Conservation (phyloP, 768 basidiomycete genomes). For the Gyrodon lividus region DNA sequence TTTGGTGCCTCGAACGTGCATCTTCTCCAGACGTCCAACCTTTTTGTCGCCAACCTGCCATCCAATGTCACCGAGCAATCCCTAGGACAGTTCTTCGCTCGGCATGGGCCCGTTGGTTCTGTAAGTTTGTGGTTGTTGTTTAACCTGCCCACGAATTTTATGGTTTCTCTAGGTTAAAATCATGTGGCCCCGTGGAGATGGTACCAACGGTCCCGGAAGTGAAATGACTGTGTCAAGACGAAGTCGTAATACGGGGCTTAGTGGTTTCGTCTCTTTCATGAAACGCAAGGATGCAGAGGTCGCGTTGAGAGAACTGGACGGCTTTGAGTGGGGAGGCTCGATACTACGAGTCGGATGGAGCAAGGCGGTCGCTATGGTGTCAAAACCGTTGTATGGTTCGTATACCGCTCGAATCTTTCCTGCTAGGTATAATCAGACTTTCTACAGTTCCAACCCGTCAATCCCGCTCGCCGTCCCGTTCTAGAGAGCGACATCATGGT, state of each 20-base stretch:
- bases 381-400: conserved; percentile 79
- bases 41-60: conserved; percentile 95
- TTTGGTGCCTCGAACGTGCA: conserved; percentile 3
- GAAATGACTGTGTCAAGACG: conserved; percentile 75
- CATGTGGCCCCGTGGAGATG: conserved; percentile 97
- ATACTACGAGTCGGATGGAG: conserved; percentile 93
- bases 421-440: not conserved
- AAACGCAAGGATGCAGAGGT: conserved; percentile 86
- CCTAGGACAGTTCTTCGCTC: conserved; percentile 89
- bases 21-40: conserved; percentile 75
- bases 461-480: conserved; percentile 35
- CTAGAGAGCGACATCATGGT: conserved; percentile 29
- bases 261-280: conserved; percentile 98
- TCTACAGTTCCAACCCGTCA: conserved; percentile 22
- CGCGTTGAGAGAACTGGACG: conserved; percentile 88
- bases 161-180: conserved; percentile 72
- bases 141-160: not conserved
- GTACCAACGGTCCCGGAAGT: conserved; percentile 60
- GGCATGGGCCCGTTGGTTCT: conserved; percentile 89
- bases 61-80: conserved; percentile 80
- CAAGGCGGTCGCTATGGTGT: conserved; percentile 87
- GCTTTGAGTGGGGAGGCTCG: conserved; percentile 92
- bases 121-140: conserved; percentile 41
- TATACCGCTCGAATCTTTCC: not conserved
- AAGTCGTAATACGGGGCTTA: conserved; percentile 72